These are phyloP conservation scores for Kazachstania martiniae DNA, from an alignment of 805 yeast genomes.

Conservation along the genomic window DNA sequence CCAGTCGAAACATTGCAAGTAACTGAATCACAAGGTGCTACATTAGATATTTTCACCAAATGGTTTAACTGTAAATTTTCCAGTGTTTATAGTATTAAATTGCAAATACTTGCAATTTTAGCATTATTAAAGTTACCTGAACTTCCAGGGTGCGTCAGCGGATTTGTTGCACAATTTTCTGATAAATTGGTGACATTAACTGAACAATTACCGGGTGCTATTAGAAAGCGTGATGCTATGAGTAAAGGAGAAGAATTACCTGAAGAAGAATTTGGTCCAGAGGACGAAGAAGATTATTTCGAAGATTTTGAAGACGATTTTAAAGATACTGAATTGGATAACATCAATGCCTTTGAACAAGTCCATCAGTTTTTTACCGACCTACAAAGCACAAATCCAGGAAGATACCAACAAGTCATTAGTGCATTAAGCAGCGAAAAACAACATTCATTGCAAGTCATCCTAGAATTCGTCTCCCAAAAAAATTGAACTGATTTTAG, in stretches of 20 bases:
- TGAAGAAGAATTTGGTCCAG: constrained; percentile 9
- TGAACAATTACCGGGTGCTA: constrained; percentile 60
- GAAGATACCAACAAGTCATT: constrained; percentile 32
- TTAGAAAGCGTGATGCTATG: constrained; percentile 50
- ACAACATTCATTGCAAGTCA: constrained; percentile 20
- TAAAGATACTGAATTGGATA: constrained; percentile 70
- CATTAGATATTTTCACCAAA: constrained; percentile 40
- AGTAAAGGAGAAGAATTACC: constrained; percentile 37
- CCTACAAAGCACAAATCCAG: constrained; percentile 37
- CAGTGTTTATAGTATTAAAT: constrained; percentile 69
- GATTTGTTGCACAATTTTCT: constrained; percentile 39
- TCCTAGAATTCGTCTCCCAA: constrained; percentile 25
- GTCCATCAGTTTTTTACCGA: constrained; percentile 45
- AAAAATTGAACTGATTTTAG: not conserved
- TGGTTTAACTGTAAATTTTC: constrained; percentile 57
- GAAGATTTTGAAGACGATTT: constrained; percentile 63
- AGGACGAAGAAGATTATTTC: constrained; percentile 41
- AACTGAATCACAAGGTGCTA: constrained; percentile 36
- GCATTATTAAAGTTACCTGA: constrained; percentile 35
- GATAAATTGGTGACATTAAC: constrained; percentile 41
- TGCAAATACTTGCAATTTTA: constrained; percentile 57
- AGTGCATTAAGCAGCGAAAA: constrained; percentile 24
- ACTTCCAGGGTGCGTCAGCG: constrained; percentile 29
- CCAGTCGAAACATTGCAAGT: constrained; percentile 43
- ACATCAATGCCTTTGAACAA: constrained; percentile 54